Base-by-base conservation (phyloP, 192 early-diverging fungal genomes). In the Tieghemiomyces parasiticus region DNA sequence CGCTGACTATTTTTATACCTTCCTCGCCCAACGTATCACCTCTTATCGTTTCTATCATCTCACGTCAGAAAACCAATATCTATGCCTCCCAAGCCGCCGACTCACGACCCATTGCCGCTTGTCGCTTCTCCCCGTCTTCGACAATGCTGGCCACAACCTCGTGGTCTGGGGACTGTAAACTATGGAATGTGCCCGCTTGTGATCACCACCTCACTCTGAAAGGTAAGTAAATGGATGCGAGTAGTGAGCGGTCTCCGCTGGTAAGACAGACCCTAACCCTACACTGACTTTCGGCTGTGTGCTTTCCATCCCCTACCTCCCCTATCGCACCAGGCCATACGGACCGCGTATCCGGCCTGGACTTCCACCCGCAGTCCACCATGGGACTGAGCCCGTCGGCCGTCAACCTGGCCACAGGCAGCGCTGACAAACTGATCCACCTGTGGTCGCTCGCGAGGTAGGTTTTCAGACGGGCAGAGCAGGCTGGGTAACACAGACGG, bases 81-180 rank as follows among this genome's bases (percentile, higher is more conserved):
- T 76, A 78, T 35, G 78, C 78, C 25, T 90, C 92, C 8, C 93
- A 97, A 65, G 78, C 93, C 29, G 92, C 86, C 1, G 93, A 96
- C 63, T 86, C 87, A 4, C 79, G 93, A 42, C 92, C 93, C 20
- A 69, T 93, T 20, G 71, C 86, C 20, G 85, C 79, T 61, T 81
- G 79, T 59, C 53, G 73, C 0, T 94, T 98, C 66, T 75, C 91
- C 13, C 90, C 88, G 6, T 84, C 95, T 67, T 85, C 87, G 1
- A 67, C 78, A 24, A 56, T 76, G 14, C 60, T 98, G 32, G 82
- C 85, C 10, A 94, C 89, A 3, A 88, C 82, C 14, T 80, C 91
- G 19, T 95, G 88, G 82, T 79, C 83, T 19, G 95, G 95, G 0
- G 60, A 82, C 4, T 79, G 87, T 56, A 90, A 90, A 65, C 75